Base-by-base conservation (phyloP, 2,329 filamentous ascomycete genomes). In the Cytospora leucostoma region DNA sequence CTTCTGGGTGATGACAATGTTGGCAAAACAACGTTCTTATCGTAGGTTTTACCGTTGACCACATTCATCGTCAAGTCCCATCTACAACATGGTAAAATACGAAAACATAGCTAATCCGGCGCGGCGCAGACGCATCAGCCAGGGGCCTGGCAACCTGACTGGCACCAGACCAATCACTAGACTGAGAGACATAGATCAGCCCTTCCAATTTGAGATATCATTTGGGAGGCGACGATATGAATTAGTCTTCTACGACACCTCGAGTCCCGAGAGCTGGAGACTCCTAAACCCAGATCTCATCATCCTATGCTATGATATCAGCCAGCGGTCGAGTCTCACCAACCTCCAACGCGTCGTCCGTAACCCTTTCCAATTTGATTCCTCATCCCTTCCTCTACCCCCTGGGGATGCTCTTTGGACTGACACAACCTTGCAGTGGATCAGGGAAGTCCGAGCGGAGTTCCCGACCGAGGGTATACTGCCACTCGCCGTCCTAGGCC, bases 281-380 rank as follows among this genome's bases (percentile, higher is more conserved):
- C 75, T 82, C n/a, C 75, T 87, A 19, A 78, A 78, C 15, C 86
- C 86, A 0, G 81, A 88, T 71, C 74, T 88, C 35, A 74, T 87
- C 57, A 75, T 87, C 34, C 74, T 88, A 63, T 88, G 85, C 73
- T 88, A 84, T 69, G 85, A 87, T 69, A 86, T 88, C 69, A 84
- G 82, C 72, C 81, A 83, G 66, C 79, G 85, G 50, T 71, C 82
- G 51, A 86, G 79, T 68, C 78, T 88, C 59, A 80, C 85, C 68
- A 84, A 86, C 69, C 79, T 86, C 76, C 80, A 84, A 71, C 75
- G 79, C 74, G 74, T 82, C 69, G 85, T 87, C 64, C 67, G 82
- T 78, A 19, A 35, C 27, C 35, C n/a, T 17, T 12, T 10, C 15
- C 11, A 27, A n/a, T n/a, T 19, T n/a, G 10, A 53, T 35, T 4